Evolutionary conservation across 2,329 filamentous ascomycete genomes (phyloP).

Genomic region (Fonsecaea nubica): DNA sequence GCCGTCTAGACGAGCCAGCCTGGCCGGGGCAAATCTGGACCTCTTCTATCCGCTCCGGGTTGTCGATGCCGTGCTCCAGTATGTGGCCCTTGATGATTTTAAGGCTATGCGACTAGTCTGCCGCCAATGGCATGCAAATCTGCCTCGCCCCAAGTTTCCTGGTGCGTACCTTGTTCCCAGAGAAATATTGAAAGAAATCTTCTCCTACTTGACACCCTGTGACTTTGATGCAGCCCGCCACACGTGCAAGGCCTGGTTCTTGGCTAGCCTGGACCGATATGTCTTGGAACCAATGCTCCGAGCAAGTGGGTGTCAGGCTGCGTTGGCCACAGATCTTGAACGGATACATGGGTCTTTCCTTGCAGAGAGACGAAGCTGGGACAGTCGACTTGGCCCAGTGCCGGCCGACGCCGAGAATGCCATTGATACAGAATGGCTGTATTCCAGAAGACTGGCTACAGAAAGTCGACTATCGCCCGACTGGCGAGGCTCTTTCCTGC

Average conservation of each 20-base stretch:
- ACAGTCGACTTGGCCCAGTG: conserved; percentile 11
- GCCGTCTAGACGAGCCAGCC: conserved; percentile 8
- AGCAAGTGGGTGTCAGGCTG: conserved; percentile 58
- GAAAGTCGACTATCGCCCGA: conserved; percentile 55
- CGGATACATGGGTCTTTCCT: conserved; percentile 46
- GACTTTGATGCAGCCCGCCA: conserved; percentile 68
- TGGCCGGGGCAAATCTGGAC: conserved; percentile 8
- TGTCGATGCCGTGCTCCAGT: conserved; percentile 23
- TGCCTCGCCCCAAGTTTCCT: conserved; percentile 31
- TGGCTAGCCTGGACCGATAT: conserved; percentile 59
- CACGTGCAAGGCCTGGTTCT: conserved; percentile 66
- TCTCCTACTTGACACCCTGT: conserved; percentile 51
- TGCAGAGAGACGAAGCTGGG: conserved; percentile 29
- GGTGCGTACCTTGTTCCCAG: conserved; percentile 45
- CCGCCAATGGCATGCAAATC: conserved; percentile 32
- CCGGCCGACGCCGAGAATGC: conserved; percentile 1
- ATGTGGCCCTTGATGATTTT: conserved; percentile 35
- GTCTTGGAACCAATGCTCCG: conserved; percentile 62
- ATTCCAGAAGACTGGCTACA: conserved; percentile 57
- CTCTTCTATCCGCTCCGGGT: conserved; percentile 28
- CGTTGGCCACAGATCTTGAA: conserved; percentile 44
- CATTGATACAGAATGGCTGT: conserved; percentile 44
- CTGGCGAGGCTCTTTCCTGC: conserved; percentile 50
- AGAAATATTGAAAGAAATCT: conserved; percentile 60
- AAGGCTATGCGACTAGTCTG: conserved; percentile 36